These are phyloP conservation scores for Gentiana macrophylla DNA, from an alignment of 257 asterid genomes.

Conservation along the genomic window DNA sequence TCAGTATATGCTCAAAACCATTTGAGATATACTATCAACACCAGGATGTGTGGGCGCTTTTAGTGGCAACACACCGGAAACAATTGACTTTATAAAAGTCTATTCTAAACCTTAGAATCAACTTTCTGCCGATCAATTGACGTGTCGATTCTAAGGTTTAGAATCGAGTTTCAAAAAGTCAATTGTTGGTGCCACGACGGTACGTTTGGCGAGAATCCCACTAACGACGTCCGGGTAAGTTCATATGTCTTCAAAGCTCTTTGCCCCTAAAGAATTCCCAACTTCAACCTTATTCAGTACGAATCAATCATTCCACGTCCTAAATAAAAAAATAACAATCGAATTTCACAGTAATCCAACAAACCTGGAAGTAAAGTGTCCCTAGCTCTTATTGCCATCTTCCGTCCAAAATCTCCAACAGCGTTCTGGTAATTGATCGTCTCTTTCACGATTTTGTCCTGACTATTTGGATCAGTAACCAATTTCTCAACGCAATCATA, in stretches of 20 bases:
- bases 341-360: constrained; percentile 17
- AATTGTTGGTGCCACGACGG: no score
- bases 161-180: no score
- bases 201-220: no score
- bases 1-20: no score
- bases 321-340: background rate
- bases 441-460: constrained; percentile 82
- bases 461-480: constrained; percentile 62
- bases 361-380: constrained; percentile 77
- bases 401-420: constrained; percentile 84
- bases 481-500: constrained; percentile 83
- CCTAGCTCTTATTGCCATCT: constrained; percentile 93
- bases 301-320: no score
- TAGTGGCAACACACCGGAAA: no score
- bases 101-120: no score
- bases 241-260: background rate
- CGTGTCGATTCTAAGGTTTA: no score
- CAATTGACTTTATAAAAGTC: no score
- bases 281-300: background rate
- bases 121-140: no score
- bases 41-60: constrained; percentile 1
- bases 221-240: constrained; percentile 1
- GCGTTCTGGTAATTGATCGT: constrained; percentile 61
- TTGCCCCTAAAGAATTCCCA: background rate
- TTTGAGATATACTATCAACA: no score